These are phyloP conservation scores for Moelleriella libera DNA, from an alignment of 2,329 filamentous ascomycete species.

Conservation along the genomic window DNA sequence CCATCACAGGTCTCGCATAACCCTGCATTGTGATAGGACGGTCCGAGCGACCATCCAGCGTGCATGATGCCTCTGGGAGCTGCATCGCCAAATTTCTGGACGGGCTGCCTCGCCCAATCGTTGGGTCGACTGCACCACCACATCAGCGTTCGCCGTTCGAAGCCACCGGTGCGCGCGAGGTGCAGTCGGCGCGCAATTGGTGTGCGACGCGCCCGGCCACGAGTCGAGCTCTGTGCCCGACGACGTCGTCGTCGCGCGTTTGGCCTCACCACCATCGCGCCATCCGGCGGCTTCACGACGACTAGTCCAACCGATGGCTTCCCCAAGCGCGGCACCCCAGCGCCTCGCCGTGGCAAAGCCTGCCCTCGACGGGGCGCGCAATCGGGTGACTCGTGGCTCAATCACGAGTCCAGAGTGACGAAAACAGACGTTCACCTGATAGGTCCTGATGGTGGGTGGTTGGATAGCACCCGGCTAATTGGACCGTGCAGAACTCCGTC, in stretches of 20 bases:
- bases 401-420: not conserved
- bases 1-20: conserved; percentile 22
- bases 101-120: not conserved
- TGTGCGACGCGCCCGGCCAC: not conserved
- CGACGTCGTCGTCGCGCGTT: not conserved
- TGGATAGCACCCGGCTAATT: not conserved
- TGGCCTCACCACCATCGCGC: not conserved
- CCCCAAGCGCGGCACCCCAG: not conserved
- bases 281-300: not conserved
- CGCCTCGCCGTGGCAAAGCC: not conserved
- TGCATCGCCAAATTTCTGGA: not conserved
- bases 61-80: conserved; percentile 8
- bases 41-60: conserved; percentile 8
- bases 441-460: too few species aligned
- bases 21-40: conserved; percentile 16
- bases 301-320: not conserved
- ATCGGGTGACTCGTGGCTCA: not conserved
- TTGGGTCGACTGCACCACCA: not conserved
- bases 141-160: not conserved
- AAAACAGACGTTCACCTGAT: not conserved
- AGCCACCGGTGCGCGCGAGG: not conserved
- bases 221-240: not conserved
- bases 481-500: not conserved
- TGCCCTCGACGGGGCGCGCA: too few species aligned
- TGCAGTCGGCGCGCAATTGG: not conserved